Conservation (phyloP, 768 basidiomycete genomes). For the Phaeotremella fagi region DNA sequence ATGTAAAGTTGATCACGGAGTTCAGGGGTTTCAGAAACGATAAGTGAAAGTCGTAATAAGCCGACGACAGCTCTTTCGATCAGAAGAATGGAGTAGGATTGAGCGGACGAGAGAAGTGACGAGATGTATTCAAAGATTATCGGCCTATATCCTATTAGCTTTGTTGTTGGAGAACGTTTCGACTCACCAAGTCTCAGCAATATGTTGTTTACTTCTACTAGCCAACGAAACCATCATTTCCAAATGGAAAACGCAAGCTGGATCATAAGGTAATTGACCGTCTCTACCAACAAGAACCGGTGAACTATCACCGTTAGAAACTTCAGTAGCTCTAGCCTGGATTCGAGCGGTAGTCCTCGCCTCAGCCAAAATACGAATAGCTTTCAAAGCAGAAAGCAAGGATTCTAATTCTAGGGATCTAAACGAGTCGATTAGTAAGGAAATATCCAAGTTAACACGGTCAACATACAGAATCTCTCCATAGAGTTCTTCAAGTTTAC, state of each 20-base stretch:
- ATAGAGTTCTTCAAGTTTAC: constrained; percentile 89
- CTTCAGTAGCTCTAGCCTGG: constrained; percentile 11
- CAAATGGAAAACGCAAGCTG: constrained; percentile 86
- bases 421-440: neutral
- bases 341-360: constrained; percentile 70
- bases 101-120: constrained; percentile 66
- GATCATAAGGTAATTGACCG: constrained; percentile 78
- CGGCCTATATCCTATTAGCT: constrained; percentile 59
- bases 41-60: constrained; percentile 73
- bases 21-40: constrained; percentile 70
- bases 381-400: constrained; percentile 74
- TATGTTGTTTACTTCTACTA: constrained; percentile 66
- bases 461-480: constrained; percentile 76
- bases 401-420: constrained; percentile 77
- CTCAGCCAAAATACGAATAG: constrained; percentile 84
- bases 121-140: constrained; percentile 90
- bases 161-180: neutral
- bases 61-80: constrained; percentile 92
- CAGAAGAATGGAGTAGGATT: constrained; percentile 79
- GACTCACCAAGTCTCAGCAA: constrained; percentile 82
- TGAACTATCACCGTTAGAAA: constrained; percentile 24
- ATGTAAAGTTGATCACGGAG: constrained; percentile 92
- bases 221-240: constrained; percentile 92
- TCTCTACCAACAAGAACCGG: constrained; percentile 23
- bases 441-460: neutral